Percentiles rank a stretch among this genome's conserved stretches.
These are phyloP conservation scores for Ophiostoma himal-ulmi DNA, from an alignment of 2,329 filamentous ascomycete genomes.

Conservation along the genomic window DNA sequence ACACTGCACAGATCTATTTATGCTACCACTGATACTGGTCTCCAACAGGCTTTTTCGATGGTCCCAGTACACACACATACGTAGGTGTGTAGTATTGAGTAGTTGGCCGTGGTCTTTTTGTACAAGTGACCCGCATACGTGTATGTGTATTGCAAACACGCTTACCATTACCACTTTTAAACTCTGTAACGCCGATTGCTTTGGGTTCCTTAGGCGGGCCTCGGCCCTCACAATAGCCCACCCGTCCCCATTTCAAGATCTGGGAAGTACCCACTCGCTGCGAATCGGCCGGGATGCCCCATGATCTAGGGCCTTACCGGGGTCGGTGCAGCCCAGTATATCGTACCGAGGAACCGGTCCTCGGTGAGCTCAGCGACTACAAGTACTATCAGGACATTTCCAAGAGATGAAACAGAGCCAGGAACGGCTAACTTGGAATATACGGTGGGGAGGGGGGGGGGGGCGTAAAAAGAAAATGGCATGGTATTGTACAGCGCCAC, in stretches of 20 bases:
- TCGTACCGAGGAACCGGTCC: neutral
- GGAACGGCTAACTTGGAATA: neutral
- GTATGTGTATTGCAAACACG: conserved; percentile 2
- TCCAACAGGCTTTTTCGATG: neutral
- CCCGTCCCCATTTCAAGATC: conserved; percentile 6
- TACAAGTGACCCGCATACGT: neutral
- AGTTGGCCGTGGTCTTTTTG: too few relatives aligned
- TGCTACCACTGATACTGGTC: neutral
- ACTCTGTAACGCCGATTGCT: conserved; percentile 11
- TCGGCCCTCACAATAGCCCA: neutral
- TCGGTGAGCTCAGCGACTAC: neutral
- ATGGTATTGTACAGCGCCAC: neutral
- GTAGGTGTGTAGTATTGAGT: too few relatives aligned
- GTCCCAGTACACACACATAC: too few relatives aligned
- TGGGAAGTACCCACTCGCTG: neutral
- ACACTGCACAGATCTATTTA: neutral
- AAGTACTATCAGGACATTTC: too few relatives aligned
- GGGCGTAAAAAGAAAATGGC: neutral
- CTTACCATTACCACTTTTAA: neutral
- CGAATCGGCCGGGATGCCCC: neutral
- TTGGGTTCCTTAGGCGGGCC: neutral
- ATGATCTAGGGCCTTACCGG: neutral
- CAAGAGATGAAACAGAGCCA: neutral
- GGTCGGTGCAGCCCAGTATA: neutral
- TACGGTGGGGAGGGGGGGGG: neutral